A percentile compares a stretch with the other conserved stretches of the same genome.
These are phyloP conservation scores for Microbotryomycetes sp. DNA, from an alignment of 1,284 basidiomycete genomes.

Conservation along the genomic window DNA sequence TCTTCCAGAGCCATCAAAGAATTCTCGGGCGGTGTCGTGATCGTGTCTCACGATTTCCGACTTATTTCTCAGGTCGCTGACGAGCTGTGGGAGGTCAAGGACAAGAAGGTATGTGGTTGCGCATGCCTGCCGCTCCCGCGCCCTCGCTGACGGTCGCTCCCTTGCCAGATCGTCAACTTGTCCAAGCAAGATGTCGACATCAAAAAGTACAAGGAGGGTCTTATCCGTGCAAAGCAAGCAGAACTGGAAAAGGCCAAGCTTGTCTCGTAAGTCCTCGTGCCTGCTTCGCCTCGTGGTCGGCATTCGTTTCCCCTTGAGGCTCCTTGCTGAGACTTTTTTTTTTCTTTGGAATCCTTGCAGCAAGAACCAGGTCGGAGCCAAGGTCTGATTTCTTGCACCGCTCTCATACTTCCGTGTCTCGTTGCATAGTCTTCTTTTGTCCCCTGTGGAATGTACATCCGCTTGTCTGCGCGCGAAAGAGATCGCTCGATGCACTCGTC, in stretches of 20 bases:
- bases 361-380: neutral
- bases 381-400: neutral
- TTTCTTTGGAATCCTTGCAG: neutral
- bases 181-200: constrained; percentile 69
- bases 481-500: no score
- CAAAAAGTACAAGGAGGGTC: constrained; percentile 79
- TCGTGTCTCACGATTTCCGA: constrained; percentile 89
- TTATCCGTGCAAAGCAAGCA: constrained; percentile 59
- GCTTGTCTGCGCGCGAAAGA: no score
- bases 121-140: neutral
- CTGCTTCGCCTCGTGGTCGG: neutral
- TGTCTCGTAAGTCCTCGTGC: constrained; percentile 57
- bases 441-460: no score
- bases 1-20: constrained; percentile 76
- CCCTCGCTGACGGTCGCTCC: neutral
- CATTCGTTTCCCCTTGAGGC: neutral
- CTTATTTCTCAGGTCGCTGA: constrained; percentile 71
- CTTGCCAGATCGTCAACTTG: constrained; percentile 67
- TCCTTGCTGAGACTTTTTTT: neutral
- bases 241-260: constrained; percentile 87
- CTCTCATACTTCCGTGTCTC: neutral
- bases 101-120: constrained; percentile 54
- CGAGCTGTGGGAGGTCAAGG: constrained; percentile 97
- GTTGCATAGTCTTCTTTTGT: no score
- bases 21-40: constrained; percentile 95